Conservation (phyloP, 352 stramenopile genomes). For the Phytophthora agathidicida region DNA sequence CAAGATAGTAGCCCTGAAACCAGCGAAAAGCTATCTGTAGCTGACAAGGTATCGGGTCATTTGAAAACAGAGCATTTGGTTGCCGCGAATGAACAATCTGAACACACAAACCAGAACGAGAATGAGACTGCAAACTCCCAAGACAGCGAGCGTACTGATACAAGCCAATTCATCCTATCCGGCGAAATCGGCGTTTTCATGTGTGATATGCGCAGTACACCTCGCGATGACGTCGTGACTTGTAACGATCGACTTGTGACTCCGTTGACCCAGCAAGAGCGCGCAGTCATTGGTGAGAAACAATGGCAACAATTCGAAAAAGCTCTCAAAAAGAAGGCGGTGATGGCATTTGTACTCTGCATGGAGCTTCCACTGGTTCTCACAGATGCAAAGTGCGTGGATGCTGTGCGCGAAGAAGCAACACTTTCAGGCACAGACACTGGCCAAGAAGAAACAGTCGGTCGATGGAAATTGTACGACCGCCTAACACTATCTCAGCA, state of each 20-base stretch:
- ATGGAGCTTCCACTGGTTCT: constrained; percentile 74
- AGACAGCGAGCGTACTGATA: constrained; percentile 11
- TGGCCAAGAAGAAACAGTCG: constrained; percentile 21
- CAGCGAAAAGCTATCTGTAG: not conserved
- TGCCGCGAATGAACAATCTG: not conserved
- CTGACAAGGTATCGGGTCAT: not conserved
- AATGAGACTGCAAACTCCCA: not conserved
- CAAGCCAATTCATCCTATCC: constrained; percentile 45
- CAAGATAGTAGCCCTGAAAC: not conserved
- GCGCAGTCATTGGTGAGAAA: constrained; percentile 61
- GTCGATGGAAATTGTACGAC: constrained; percentile 66
- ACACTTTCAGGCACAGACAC: not conserved
- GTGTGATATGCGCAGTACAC: constrained; percentile 54
- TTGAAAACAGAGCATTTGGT: not conserved
- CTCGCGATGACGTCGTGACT: constrained; percentile 51
- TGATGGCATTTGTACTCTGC: constrained; percentile 64
- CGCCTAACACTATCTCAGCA: constrained; percentile 56
- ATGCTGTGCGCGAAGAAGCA: constrained; percentile 48
- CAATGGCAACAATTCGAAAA: constrained; percentile 78
- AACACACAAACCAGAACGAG: constrained; percentile 3
- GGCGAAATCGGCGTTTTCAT: constrained; percentile 69
- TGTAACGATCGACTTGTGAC: constrained; percentile 66
- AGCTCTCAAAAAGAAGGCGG: constrained; percentile 68
- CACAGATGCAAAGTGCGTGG: constrained; percentile 50
- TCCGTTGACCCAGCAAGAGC: constrained; percentile 55